A percentile compares a stretch with the other conserved stretches of the same genome.
phyloP scores from a whole-genome alignment of 1,284 basidiomycete genomes.

The Meripilus lineatus region DNA sequence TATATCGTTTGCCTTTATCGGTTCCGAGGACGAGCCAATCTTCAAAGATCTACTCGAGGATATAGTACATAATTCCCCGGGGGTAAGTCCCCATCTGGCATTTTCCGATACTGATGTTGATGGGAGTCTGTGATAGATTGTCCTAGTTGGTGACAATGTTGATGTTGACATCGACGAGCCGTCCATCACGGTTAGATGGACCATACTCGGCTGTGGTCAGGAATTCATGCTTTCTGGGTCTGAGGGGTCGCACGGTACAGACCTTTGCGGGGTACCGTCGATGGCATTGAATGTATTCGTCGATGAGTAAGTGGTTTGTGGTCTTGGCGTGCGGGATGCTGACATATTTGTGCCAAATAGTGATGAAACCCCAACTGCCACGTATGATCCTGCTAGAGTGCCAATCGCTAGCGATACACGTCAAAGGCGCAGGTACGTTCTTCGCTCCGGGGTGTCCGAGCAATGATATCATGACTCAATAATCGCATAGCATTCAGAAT shows the following conservation, averaged over 20 bases:
- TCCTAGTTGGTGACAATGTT: constrained; percentile 50
- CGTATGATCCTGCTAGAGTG: constrained; percentile 42
- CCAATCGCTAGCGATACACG: constrained; percentile 37
- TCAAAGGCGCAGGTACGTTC: constrained; percentile 36
- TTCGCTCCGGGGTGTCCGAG: background rate
- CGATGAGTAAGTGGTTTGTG: constrained; percentile 37
- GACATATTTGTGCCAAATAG: constrained; percentile 18
- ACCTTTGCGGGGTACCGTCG: constrained; percentile 42
- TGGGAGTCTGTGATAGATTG: constrained; percentile 30
- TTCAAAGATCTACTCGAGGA: constrained; percentile 40
- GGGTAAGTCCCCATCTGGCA: constrained; percentile 30
- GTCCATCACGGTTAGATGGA: constrained; percentile 51
- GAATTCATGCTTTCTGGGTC: constrained; percentile 43
- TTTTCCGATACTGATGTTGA: background rate
- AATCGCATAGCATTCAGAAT: constrained; percentile 43
- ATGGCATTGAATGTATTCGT: constrained; percentile 41
- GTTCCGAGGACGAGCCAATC: constrained; percentile 35
- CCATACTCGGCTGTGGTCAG: constrained; percentile 48
- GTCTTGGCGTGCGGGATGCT: too few relatives aligned
- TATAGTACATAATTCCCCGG: constrained; percentile 37
- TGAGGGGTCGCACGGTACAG: constrained; percentile 42
- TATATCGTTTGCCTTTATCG: constrained; percentile 45
- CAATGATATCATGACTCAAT: background rate
- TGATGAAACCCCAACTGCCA: constrained; percentile 30
- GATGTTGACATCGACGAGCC: constrained; percentile 58